Percentiles rank a stretch among this genome's conserved stretches.
Evolutionary conservation across 495 filamentous ascomycete genomes (phyloP).

Genomic region (Bacidia rubella): DNA sequence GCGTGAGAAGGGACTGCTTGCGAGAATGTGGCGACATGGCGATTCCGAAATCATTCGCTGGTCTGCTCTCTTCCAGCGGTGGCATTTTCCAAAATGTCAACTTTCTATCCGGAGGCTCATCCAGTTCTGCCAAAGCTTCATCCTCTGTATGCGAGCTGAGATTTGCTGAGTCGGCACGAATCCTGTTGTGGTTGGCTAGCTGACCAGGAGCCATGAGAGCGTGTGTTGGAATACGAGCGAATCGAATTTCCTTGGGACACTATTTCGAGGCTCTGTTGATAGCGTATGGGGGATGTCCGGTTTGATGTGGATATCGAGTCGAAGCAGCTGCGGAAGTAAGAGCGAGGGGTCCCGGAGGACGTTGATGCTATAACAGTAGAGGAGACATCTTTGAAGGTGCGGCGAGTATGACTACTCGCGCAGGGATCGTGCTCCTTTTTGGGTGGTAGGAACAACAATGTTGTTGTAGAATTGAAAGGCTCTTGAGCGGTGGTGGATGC

Average conservation of each 20-base stretch:
- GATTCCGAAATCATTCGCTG: neutral
- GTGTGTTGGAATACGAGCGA: no score
- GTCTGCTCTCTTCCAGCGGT: neutral
- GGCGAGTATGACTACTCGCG: constrained; percentile 12
- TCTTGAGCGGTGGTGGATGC: no score
- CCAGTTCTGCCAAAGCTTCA: constrained; percentile 27
- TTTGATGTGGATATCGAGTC: no score
- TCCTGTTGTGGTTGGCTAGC: neutral
- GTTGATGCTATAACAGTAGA: constrained; percentile 20
- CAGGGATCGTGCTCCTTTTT: neutral
- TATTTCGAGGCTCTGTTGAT: no score
- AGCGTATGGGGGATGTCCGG: no score
- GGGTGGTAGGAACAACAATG: neutral
- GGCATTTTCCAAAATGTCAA: neutral
- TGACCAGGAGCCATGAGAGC: neutral
- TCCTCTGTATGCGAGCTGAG: constrained; percentile 10
- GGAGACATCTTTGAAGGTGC: constrained; percentile 18
- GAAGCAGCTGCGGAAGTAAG: neutral
- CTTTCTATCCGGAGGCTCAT: constrained; percentile 36
- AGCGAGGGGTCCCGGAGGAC: constrained; percentile 21
- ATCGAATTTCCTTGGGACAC: no score
- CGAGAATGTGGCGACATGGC: constrained; percentile 23
- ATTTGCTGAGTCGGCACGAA: neutral
- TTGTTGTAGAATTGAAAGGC: neutral
- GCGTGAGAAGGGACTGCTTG: constrained; percentile 66